These are phyloP conservation scores for Apostasia shenzhenica DNA, from an alignment of 106 monocot species.

Conservation along the genomic window DNA sequence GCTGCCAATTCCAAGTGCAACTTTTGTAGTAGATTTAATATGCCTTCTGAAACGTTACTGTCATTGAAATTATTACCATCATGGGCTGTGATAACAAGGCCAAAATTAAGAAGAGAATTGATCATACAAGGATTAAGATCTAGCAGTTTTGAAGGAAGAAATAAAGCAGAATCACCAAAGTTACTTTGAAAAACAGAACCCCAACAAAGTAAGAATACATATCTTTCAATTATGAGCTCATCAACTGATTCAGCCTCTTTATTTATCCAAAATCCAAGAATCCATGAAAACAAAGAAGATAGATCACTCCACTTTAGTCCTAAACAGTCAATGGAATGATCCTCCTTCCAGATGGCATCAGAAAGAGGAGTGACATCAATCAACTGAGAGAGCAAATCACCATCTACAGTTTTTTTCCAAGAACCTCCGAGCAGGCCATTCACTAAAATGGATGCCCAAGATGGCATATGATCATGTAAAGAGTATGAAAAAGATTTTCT, in stretches of 20 bases:
- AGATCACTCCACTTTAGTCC: constrained; percentile 43
- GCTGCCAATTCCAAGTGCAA: constrained; percentile 16
- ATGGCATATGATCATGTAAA: constrained; percentile 38
- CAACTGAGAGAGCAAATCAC: constrained; percentile 53
- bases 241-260: constrained; percentile 61
- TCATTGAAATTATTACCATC: constrained; percentile 12
- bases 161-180: constrained; percentile 5
- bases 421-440: constrained; percentile 32
- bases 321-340: constrained; percentile 23
- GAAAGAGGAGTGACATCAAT: constrained; percentile 58
- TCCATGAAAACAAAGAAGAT: constrained; percentile 30
- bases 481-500: constrained; percentile 13
- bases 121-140: constrained; percentile 24
- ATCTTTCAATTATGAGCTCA: constrained; percentile 79
- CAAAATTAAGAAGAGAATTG: constrained; percentile 43
- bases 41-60: constrained; percentile 15
- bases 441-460: constrained; percentile 38
- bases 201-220: constrained; percentile 81
- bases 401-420: constrained; percentile 21
- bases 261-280: constrained; percentile 70
- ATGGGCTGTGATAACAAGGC: constrained; percentile 20
- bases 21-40: constrained; percentile 40
- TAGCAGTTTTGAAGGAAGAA: constrained; percentile 10
- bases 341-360: constrained; percentile 14
- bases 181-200: constrained; percentile 31